Conservation (phyloP, 176 grass and related monocot genomes). For the Zea mays region Zm-B73-REFERENCE-NAM-5.0 NC_050105.1:83204501-83205000, state of each 20-base stretch:
- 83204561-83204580: slow-evolving; percentile 92
- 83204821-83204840: slow-evolving; percentile 17
- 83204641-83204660: slow-evolving; percentile 29
- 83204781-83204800: slow-evolving; percentile 56
- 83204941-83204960: slow-evolving; percentile 4
- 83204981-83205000: slow-evolving; percentile 27
- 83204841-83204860: slow-evolving; percentile 8
- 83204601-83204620: not conserved
- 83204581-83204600: slow-evolving; percentile 65
- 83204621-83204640: not conserved
- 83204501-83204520: slow-evolving; percentile 66
- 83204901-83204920: not conserved
- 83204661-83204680: slow-evolving; percentile 71
- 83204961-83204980: slow-evolving; percentile 2
- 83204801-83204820: not conserved
- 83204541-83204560: slow-evolving; percentile 68
- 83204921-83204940: not conserved
- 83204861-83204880: slow-evolving; percentile 15
- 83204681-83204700: slow-evolving; percentile 83
- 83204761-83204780: slow-evolving; percentile 83
- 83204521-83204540: slow-evolving; percentile 90
- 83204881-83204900: not conserved
- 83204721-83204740: slow-evolving; percentile 80
- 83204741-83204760: slow-evolving; percentile 89
- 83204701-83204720: slow-evolving; percentile 81